Base-by-base conservation (phyloP, 345 rosid genomes). In the Dipteronia sinensis region DNA sequence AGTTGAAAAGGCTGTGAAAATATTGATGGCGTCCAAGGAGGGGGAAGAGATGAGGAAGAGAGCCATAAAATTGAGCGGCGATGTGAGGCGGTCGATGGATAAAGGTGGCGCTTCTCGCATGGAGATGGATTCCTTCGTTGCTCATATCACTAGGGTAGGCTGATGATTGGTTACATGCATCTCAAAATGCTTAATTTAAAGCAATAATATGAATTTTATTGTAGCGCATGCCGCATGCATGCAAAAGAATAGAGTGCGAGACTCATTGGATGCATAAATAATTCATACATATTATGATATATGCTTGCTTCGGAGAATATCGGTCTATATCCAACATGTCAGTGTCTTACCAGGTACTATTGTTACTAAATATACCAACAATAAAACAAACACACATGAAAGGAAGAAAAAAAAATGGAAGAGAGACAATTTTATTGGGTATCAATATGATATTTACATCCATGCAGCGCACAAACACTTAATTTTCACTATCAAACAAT, bases 61-160 rank as follows among this genome's bases (percentile, higher is more conserved):
- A 53, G 88, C 91, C 7, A 83, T n/a, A 1, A 80, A 81, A 38
- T 7, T 87, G 70, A 83, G 89, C 1, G 31, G 47, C 2, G 74
- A 69, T 0, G 67, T 86, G 22, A 29, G 79, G 49, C 34, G 46
- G 16, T 84, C 90, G 12, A 63, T 74, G 75, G 75, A 19, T 5
- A 82, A 86, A 56, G 89, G 86, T 6, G 90, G 88, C 19, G 81
- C 75, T 82, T 78, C 85, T 76, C 66, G 80, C 7, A 49, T 10
- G 78, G 91, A 90, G 79, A 38, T 88, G 47, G 87, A 87, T 25
- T 82, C 89, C 42, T 90, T 90, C 78, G 67, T 89, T 65, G 67
- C 85, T 69, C 88, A 85, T 79, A 87, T 90, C 66, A 83, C 77
- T 23, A 64, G 72, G 76, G 4, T 80, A 74, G 64, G 59, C 27